These are phyloP conservation scores for Rhododendron ferrugineum DNA, from an alignment of 148 eudicot genomes.

Conservation along the genomic window DNA sequence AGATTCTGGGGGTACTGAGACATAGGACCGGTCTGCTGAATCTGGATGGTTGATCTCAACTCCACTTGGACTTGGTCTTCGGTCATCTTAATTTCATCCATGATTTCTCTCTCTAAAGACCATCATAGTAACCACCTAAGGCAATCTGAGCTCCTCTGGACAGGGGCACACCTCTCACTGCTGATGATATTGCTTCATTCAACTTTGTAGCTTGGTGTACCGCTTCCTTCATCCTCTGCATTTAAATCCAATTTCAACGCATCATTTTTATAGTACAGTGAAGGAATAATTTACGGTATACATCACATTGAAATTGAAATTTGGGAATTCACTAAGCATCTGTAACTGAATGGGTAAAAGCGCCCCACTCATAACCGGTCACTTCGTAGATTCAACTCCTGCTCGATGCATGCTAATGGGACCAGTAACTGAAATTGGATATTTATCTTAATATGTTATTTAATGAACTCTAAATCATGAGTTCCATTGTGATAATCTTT, in stretches of 20 bases:
- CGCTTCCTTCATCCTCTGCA: conserved; percentile 71
- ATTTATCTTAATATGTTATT: not conserved
- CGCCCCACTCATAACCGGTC: not conserved
- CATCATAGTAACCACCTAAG: conserved; percentile 66
- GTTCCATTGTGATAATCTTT: no score
- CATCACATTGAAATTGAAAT: not conserved
- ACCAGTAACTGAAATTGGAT: not conserved
- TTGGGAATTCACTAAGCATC: not conserved
- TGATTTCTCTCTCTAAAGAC: conserved; percentile 18
- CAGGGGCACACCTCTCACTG: conserved; percentile 58
- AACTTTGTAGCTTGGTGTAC: conserved; percentile 44
- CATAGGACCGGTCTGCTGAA: not conserved
- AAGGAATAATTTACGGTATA: not conserved
- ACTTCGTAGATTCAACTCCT: not conserved
- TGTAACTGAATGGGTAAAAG: not conserved
- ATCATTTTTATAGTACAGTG: not conserved
- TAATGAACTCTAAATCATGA: no score
- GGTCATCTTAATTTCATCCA: not conserved
- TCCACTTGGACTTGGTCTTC: not conserved
- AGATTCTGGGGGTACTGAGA: not conserved
- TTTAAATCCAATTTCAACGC: not conserved
- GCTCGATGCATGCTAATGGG: not conserved
- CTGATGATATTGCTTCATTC: conserved; percentile 71
- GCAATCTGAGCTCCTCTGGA: conserved; percentile 70
- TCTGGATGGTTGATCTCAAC: not conserved